phyloP scores from a whole-genome alignment of 805 yeast genomes.

The Starmerella apicola region DNA sequence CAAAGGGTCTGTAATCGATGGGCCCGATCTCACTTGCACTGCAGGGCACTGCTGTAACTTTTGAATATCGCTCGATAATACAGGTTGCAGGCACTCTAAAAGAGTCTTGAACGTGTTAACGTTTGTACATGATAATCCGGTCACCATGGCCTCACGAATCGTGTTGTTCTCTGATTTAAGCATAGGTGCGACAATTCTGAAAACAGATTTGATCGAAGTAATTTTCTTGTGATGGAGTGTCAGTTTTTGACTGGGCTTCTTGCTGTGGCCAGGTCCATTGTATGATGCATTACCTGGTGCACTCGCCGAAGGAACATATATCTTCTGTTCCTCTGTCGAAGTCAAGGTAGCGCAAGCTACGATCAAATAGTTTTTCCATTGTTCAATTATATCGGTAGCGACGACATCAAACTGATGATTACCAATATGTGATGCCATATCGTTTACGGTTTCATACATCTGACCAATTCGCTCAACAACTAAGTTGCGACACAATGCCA shows the following conservation, averaged over 20 bases:
- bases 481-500: slow-evolving; percentile 82
- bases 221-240: slow-evolving; percentile 82
- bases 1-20: slow-evolving; percentile 3
- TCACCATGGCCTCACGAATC: slow-evolving; percentile 75
- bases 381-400: slow-evolving; percentile 44
- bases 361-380: slow-evolving; percentile 78
- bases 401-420: slow-evolving; percentile 18
- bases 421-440: slow-evolving; percentile 19
- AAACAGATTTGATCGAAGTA: slow-evolving; percentile 82
- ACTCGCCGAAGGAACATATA: slow-evolving; percentile 41
- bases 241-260: slow-evolving; percentile 68
- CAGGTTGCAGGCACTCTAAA: slow-evolving; percentile 58
- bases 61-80: slow-evolving; percentile 39
- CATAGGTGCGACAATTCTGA: slow-evolving; percentile 75
- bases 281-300: slow-evolving; percentile 1
- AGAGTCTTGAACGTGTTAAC: slow-evolving; percentile 77
- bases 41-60: slow-evolving; percentile 8
- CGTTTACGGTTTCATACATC: slow-evolving; percentile 35
- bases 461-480: slow-evolving; percentile 84
- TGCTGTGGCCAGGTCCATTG: slow-evolving; percentile 35
- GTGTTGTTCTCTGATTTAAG: slow-evolving; percentile 55
- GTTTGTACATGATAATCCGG: slow-evolving; percentile 80
- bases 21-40: background rate
- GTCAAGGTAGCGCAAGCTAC: slow-evolving; percentile 89
- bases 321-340: slow-evolving; percentile 72